These are phyloP conservation scores for Neurospora sp. DNA, from an alignment of 495 filamentous ascomycete genomes.

Conservation along the genomic window DNA sequence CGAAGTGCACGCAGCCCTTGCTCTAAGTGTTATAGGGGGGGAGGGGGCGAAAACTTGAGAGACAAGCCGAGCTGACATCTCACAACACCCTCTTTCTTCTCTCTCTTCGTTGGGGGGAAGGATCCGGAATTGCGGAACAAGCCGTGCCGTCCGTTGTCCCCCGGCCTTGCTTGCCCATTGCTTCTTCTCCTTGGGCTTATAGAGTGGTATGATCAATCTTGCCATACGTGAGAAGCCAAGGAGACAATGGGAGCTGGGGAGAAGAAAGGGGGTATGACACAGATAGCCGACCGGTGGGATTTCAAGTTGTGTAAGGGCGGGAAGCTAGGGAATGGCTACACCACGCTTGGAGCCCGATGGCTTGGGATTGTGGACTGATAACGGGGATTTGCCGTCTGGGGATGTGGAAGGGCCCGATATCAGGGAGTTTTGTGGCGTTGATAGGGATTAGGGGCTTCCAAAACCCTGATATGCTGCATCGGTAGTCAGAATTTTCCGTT, in stretches of 20 bases:
- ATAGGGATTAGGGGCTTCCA: not conserved
- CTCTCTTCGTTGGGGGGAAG: not conserved
- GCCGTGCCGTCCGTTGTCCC: not conserved
- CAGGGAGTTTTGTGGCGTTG: not conserved
- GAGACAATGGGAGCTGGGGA: not conserved
- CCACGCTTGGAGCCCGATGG: not conserved
- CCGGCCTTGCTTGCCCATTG: not conserved
- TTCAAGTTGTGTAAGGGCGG: not conserved
- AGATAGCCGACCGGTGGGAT: not conserved
- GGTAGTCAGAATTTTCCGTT: no score
- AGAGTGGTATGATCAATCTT: not conserved
- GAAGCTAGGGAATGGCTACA: not conserved
- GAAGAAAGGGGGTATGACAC: not conserved
- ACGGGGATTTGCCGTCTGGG: not conserved
- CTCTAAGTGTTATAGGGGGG: no score
- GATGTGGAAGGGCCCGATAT: not conserved
- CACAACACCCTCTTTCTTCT: not conserved
- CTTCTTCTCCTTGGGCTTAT: not conserved
- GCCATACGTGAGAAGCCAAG: not conserved
- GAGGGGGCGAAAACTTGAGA: not conserved
- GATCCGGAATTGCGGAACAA: not conserved
- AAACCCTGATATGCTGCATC: not conserved
- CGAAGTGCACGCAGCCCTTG: no score
- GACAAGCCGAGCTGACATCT: not conserved
- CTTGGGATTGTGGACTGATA: not conserved